phyloP scores from a whole-genome alignment of 495 filamentous ascomycete species.

The Pyronema omphalodes region DNA sequence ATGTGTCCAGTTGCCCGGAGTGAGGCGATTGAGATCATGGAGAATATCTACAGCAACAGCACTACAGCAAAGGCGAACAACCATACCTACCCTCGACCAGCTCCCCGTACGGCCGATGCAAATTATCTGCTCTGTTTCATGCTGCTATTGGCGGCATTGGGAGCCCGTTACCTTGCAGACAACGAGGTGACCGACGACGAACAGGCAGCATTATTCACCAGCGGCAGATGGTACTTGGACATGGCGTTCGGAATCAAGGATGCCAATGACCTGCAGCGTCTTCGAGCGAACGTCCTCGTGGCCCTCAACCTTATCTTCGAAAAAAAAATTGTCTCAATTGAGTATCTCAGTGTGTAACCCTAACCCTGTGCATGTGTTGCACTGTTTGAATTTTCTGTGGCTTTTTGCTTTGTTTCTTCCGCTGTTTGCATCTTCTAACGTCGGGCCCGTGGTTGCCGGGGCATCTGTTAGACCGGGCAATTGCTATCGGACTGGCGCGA shows the following conservation, averaged over 20 bases:
- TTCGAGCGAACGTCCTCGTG: slow-evolving; percentile 17
- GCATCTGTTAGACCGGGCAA: slow-evolving; percentile 14
- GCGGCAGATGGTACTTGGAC: slow-evolving; percentile 22
- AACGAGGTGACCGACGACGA: slow-evolving; percentile 7
- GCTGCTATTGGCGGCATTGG: slow-evolving; percentile 13
- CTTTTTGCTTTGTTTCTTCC: not conserved
- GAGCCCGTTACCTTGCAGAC: slow-evolving; percentile 14
- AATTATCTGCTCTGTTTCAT: slow-evolving; percentile 12
- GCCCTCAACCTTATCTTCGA: slow-evolving; percentile 16
- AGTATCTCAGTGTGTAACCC: slow-evolving; percentile 10
- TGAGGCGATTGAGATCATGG: slow-evolving; percentile 2
- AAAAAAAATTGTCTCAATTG: slow-evolving; percentile 13
- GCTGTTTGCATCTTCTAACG: not conserved
- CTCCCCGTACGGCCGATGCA: slow-evolving; percentile 1
- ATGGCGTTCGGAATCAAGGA: slow-evolving; percentile 8
- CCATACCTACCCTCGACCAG: not conserved
- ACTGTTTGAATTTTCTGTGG: not conserved
- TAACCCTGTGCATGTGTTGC: not conserved
- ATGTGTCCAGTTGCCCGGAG: not conserved
- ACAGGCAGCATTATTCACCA: slow-evolving; percentile 13
- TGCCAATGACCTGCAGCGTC: slow-evolving; percentile 7
- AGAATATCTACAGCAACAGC: not conserved
- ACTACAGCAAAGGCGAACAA: too few species aligned
- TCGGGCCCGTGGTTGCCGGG: not conserved
- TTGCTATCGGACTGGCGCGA: slow-evolving; percentile 7